These are phyloP conservation scores for Musa balbisiana DNA, from an alignment of 202 grass and related monocot species.

Conservation along the genomic window DNA sequence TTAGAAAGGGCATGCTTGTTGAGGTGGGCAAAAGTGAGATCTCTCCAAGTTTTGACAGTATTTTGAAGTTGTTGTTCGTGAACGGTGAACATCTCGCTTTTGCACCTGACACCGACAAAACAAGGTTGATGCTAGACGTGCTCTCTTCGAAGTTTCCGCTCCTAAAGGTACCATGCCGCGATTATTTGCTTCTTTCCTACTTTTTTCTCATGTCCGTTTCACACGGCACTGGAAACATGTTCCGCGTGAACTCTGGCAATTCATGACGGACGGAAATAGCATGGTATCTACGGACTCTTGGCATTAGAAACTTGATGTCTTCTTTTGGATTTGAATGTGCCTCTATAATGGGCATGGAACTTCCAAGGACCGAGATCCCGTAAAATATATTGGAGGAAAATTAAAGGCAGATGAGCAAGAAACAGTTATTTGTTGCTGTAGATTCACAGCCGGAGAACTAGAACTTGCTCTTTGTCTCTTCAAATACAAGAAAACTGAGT, in stretches of 20 bases:
- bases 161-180: conserved; percentile 26
- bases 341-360: background rate
- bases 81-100: conserved; percentile 38
- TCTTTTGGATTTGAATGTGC: background rate
- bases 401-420: background rate
- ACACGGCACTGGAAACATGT: background rate
- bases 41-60: conserved; percentile 38
- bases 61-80: conserved; percentile 29
- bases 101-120: conserved; percentile 30
- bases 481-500: background rate
- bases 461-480: background rate
- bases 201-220: background rate
- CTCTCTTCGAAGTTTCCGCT: conserved; percentile 33
- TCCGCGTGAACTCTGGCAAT: background rate
- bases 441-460: too few species aligned
- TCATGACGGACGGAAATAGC: background rate
- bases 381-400: background rate
- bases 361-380: background rate
- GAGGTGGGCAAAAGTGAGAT: conserved; percentile 43
- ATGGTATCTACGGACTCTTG: background rate
- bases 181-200: background rate
- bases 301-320: background rate
- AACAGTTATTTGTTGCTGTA: background rate
- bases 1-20: conserved; percentile 38
- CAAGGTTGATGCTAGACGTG: conserved; percentile 28